These are phyloP conservation scores for Tolypocladium guangdongense DNA, from an alignment of 2,329 filamentous ascomycete species.

Conservation along the genomic window DNA sequence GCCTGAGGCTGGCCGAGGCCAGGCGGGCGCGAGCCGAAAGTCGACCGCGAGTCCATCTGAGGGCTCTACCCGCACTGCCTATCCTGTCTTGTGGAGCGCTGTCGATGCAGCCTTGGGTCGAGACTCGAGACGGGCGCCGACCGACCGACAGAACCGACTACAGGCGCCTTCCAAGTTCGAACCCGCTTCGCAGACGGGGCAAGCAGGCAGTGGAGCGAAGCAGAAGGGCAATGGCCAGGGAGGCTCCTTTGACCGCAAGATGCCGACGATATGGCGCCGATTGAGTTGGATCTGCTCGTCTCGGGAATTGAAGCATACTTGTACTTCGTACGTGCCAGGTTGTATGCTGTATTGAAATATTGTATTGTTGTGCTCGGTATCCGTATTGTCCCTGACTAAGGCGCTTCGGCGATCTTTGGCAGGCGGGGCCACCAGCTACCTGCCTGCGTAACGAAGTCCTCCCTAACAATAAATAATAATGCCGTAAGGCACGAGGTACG, in stretches of 20 bases:
- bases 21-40: background rate
- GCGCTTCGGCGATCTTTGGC: background rate
- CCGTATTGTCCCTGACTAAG: background rate
- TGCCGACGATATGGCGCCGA: background rate
- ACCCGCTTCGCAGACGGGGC: background rate
- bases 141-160: background rate
- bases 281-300: background rate
- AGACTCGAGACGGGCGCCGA: background rate
- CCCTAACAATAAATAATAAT: too few relatives aligned
- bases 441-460: too few relatives aligned
- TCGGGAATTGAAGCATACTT: background rate
- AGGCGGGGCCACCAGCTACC: background rate
- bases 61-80: background rate
- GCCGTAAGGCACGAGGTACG: too few relatives aligned
- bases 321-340: background rate
- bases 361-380: too few relatives aligned
- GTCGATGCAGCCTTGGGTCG: background rate
- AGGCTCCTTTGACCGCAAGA: background rate
- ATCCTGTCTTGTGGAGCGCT: background rate
- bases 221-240: background rate
- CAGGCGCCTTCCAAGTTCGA: too few relatives aligned
- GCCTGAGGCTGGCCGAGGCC: conserved; percentile 11
- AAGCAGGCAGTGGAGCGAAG: background rate
- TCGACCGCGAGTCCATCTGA: background rate
- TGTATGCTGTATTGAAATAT: background rate